Percentiles rank a stretch among this genome's conserved stretches.
Evolutionary conservation across 1,139 yeast genomes (phyloP).

Genomic region (Lodderomyces theae): DNA sequence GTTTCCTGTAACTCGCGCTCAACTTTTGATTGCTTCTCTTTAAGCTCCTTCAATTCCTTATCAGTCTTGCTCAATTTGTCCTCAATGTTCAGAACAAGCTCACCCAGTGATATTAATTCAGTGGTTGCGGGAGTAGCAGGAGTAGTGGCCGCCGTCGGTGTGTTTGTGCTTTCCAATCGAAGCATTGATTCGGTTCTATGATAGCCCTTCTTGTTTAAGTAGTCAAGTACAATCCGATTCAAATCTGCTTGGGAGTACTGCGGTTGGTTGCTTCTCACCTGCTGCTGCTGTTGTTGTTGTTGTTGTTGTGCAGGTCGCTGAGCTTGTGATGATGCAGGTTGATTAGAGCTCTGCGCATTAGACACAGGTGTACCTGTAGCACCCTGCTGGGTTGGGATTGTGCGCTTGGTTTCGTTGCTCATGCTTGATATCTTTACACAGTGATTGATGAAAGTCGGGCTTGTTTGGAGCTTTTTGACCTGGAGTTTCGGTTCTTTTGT

Average conservation of each 20-base stretch:
- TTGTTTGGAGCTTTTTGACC: not conserved
- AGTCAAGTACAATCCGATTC: slow-evolving; percentile 87
- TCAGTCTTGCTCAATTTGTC: slow-evolving; percentile 31
- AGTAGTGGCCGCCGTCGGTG: slow-evolving; percentile 57
- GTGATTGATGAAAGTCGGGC: not conserved
- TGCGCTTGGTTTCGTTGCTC: not conserved
- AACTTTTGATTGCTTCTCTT: slow-evolving; percentile 33
- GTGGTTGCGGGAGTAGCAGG: slow-evolving; percentile 45
- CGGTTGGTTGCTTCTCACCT: slow-evolving; percentile 24
- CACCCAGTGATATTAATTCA: slow-evolving; percentile 39
- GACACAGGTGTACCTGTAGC: not conserved
- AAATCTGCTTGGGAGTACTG: slow-evolving; percentile 70
- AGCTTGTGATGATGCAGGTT: not conserved
- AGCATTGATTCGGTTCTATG: slow-evolving; percentile 92
- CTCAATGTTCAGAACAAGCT: slow-evolving; percentile 23
- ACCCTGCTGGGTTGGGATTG: not conserved
- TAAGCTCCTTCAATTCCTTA: slow-evolving; percentile 41
- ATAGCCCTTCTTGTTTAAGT: slow-evolving; percentile 89
- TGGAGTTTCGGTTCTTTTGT: not conserved
- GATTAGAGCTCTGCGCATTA: not conserved
- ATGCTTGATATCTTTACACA: not conserved
- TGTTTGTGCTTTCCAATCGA: slow-evolving; percentile 80
- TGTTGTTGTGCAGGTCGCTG: slow-evolving; percentile 9
- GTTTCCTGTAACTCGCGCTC: slow-evolving; percentile 41
- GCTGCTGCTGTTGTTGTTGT: slow-evolving; percentile 13